Evolutionary conservation across 345 rosid genomes (phyloP), one percentile per base, ranked within the genome.

Genomic region (Eucalyptus pauciflora): DNA sequence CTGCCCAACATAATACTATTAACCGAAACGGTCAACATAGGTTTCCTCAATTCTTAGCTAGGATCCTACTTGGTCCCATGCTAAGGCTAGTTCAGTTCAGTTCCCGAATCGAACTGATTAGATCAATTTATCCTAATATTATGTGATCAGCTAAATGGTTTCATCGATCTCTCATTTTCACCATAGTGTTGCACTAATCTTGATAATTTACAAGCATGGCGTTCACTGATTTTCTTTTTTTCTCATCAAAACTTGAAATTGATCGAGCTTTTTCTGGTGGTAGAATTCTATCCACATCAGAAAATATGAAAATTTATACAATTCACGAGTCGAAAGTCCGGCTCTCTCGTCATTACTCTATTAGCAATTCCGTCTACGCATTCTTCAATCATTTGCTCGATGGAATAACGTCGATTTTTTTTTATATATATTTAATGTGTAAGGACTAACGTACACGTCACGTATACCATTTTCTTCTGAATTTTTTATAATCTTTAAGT

Each of bases 81-180:
- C 15, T 62, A 62, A 6, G 33, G 69, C 9, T 1, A 29, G 3
- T 14, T 7, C 10, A 14, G 3, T 29, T 3, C 18, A 4, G 1
- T 13, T 64, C 20, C 9, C 18, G 0, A 14, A 31, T 64, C 3
- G 37, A 64, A 29, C 0, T 6, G 9, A 29, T 15, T 7, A 29
- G 5, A 15, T 64, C 7, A n/a, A 15, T 29, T 62, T 29, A 64
- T 7, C 81, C 81, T 71, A 37, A 37, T 37, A 3, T 37, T 37
- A 71, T 4, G 24, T 16, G 80, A 8, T 33, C 80, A 8, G 13
- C 24, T 17, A 16, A 31, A 67, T 67, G 7, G 3, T 31, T 67
- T 31, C 22, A 31, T 31, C 6, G 0, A 67, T 31, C 37, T 29
- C 71, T n/a, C 33, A 13, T 27, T 13, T 12, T 62, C 8, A 15